Evolutionary conservation across 805 yeast species (phyloP), one percentile per base, ranked within the genome.

Genomic region (Yarrowia sp.): DNA sequence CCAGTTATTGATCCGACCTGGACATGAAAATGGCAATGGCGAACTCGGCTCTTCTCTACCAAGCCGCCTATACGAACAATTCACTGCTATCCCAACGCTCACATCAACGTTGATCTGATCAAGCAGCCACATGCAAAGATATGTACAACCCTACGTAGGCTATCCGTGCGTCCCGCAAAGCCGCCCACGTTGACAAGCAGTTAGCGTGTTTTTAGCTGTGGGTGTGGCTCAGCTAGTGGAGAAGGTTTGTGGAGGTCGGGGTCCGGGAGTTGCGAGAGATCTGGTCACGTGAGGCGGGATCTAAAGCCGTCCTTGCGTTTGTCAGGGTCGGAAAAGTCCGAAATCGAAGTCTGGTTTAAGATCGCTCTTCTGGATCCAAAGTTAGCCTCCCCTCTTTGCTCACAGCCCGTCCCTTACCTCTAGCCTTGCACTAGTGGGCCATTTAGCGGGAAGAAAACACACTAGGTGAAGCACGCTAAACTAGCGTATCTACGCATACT

Each of bases 141-240:
- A 39, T 24, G 5, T 25, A 41, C 47, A 9, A 41, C 47, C 31
- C 47, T 41, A 14, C 21, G 21, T 24, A 24, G 24, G 6, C 49
- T 44, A 44, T n/a, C 33, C 49, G 49, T 44, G 33, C 49, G 49
- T 44, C 33, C 49, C 33, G 47, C 32, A 24, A 42, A 41, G 21
- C 47, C 47, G 32, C 49, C 22, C 33, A 44, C 33, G 24, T 16
- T 27, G 33, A 44, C 33, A 44, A 44, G 49, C 16, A 6, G 16
- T 24, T 44, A 44, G 49, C 49, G 49, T 27, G 32, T 13, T 44
- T 44, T 44, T 42, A 41, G 46, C 29, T 8, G 46, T 24, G 32
- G 6, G 4, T 24, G 47, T 4, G 47, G 47, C 25, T 38, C 42
- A 19, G 25, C 12, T 38, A 38, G 38, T 35, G 38, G 25, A 21